Evolutionary conservation across 768 basidiomycete genomes (phyloP), one percentile per base, ranked within the genome.

Genomic region (Cytidiella melzeri): DNA sequence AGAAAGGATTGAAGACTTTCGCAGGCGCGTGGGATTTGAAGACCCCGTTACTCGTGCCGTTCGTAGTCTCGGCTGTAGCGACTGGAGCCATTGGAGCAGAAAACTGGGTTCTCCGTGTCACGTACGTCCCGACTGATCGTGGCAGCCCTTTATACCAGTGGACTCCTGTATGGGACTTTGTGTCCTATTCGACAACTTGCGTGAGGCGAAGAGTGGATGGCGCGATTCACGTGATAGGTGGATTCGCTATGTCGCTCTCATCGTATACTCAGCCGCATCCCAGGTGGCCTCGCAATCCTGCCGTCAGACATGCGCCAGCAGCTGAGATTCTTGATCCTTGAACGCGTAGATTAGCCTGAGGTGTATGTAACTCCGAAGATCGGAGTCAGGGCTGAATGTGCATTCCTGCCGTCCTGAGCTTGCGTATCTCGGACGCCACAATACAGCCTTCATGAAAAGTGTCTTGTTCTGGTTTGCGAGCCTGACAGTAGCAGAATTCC

Each of bases 1-100:
- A 84, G 65, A 86, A 86, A 0, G 81, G 79, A 58, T 85, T 84
- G 66, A 79, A 67, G 28, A 73, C 52, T 44, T 55, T 52, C 43
- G 48, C 25, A 10, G 62, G 53, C 15, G 12, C 42, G 42, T 42
- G 43, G 12, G 52, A 56, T 55, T 71, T 69, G 39, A 64, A 57
- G 34, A 57, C 52, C 5, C 46, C 56, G n/a, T 57, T 61, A 20
- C 51, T 45, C 23, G 59, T 55, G 21, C 50, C 56, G 45, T 62
- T 59, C 19, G 41, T 57, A 38, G 49, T 55, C 42, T 74, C 69
- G 46, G 66, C 55, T 26, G 71, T 75, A 52, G 76, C 73, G 27
- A 75, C 73, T 21, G 77, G 74, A 45, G 79, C 72, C 79, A 81
- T 80, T 41, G 47, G 36, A 13, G 26, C 30, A 11, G 23, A 25